phyloP scores from a whole-genome alignment of 257 asterid genomes.

The Penstemon davidsonii region DNA sequence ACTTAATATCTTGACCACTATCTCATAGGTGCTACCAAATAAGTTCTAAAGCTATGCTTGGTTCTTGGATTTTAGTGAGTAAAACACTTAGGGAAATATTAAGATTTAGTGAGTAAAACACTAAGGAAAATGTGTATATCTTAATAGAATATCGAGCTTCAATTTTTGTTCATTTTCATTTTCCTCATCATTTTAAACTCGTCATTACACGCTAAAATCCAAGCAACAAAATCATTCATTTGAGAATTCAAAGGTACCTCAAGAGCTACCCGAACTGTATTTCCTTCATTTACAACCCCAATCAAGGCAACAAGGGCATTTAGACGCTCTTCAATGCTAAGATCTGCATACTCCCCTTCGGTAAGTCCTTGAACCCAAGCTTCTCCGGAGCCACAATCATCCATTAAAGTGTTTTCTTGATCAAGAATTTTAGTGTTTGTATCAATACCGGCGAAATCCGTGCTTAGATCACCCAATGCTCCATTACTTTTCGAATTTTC shows the following conservation, averaged over 20 bases:
- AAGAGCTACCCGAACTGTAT: slow-evolving; percentile 61
- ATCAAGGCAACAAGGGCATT: slow-evolving; percentile 74
- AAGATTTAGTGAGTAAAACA: too few species aligned
- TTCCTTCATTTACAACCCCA: slow-evolving; percentile 84
- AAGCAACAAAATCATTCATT: background rate
- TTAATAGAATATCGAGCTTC: too few species aligned
- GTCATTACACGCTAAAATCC: too few species aligned
- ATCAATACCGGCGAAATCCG: slow-evolving; percentile 22
- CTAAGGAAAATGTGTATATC: too few species aligned
- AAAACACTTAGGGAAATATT: too few species aligned
- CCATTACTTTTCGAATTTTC: slow-evolving; percentile 34
- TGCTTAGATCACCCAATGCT: slow-evolving; percentile 33
- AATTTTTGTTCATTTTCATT: too few species aligned
- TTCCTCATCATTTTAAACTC: too few species aligned
- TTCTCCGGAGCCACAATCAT: slow-evolving; percentile 58
- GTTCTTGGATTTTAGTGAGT: too few species aligned
- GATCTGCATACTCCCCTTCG: slow-evolving; percentile 78
- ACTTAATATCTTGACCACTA: too few species aligned
- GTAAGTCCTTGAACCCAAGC: slow-evolving; percentile 84
- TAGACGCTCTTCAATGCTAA: slow-evolving; percentile 81
- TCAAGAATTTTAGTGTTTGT: slow-evolving; percentile 25
- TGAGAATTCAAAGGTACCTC: slow-evolving; percentile 55
- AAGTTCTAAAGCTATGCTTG: too few species aligned
- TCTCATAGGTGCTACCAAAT: too few species aligned
- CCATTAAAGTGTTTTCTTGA: slow-evolving; percentile 46